Evolutionary conservation across 768 basidiomycete species (phyloP), one percentile per base, ranked within the genome.

Genomic region (Baorangia bicolor): DNA sequence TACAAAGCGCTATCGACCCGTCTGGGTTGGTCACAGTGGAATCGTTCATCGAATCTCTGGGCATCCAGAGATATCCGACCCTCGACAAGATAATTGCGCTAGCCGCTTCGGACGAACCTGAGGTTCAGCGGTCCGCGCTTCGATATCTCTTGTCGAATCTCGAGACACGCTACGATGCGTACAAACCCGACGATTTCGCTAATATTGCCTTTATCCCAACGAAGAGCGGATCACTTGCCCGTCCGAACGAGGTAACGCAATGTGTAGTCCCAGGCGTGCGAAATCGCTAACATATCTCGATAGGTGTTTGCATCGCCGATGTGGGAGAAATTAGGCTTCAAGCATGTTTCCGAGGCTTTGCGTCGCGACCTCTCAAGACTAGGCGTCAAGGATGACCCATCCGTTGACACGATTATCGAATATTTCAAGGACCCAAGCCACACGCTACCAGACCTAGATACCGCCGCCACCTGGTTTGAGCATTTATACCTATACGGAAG

Each of bases 181-280:
- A 63, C 49, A 51, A 55, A 37, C 23, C 57, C 2, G 52, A 59
- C 0, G 4, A 59, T n/a, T 63, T 63, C 11, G 44, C 45, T 1
- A 4, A 54, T 12, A 9, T 44, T 14, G 44, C 56, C n/a, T 62
- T 63, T 18, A 62, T 62, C 18, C 61, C 61, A 12, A 63, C 61
- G 7, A 40, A 63, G 31, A 0, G 12, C 2, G 51, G 38, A 13
- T 35, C 41, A 1, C 57, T 54, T 44, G 56, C 52, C 6, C 13
- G 51, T 41, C 46, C 28, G 18, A 51, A 59, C 25, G 57, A 62
- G 56, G 61, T 62, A 31, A 43, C 8, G 20, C 5, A 13, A 60
- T 7, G 13, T 38, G 34, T 50, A 5, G 20, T 21, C 5, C 14
- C 2, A 12, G 41, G 16, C 11, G 3, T 1, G 11, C n/a, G 7